Evolutionary conservation across 2,329 filamentous ascomycete genomes (phyloP), one percentile per base, ranked within the genome.

Genomic region (Phaeosphaeriaceae sp.): DNA sequence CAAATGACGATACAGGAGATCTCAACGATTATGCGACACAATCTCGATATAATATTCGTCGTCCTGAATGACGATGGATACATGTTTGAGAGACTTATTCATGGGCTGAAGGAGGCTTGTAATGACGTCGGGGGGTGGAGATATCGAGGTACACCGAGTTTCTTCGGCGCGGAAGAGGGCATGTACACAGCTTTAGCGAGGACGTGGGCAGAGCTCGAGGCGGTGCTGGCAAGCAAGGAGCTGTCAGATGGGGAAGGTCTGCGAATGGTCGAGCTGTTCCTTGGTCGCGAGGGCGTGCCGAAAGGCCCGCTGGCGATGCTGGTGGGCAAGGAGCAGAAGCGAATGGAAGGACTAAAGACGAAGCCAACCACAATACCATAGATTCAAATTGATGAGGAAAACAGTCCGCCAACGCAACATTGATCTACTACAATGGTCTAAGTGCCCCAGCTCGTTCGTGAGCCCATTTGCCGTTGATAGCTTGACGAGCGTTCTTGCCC

Each of bases 51-150:
- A 21, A 94, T 93, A 71, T 89, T 97, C 62, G 94, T 97, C 75
- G 84, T 95, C 62, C 90, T 97, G 66, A 93, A 91, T 83, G 96
- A 96, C 75, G 88, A 94, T 43, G 93, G 93, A 11, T 97, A 91
- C 80, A 95, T 93, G 10, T 95, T 96, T 75, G 93, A 97, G 80
- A 88, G 93, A 28, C 91, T 88, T 76, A 96, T 97, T 70, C 93
- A 97, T 77, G 92, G 92, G 54, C 90, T 90, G 88, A 83, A 93
- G 9, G 91, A 87, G 30, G 76, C 74, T 24, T 97, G 97, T 82
- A 97, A 97, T 73, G 91, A 97, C 72, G 89, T 97, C 56, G 84
- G 86, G 58, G 77, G 82, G 11, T 97, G 93, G 93, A 83, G 89
- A 52, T 91, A 58, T 82, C 88, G 87, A 74, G 86, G 88, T 21